phyloP scores from a whole-genome alignment of 148 eudicot genomes.

The Camellia granthamiana region DNA sequence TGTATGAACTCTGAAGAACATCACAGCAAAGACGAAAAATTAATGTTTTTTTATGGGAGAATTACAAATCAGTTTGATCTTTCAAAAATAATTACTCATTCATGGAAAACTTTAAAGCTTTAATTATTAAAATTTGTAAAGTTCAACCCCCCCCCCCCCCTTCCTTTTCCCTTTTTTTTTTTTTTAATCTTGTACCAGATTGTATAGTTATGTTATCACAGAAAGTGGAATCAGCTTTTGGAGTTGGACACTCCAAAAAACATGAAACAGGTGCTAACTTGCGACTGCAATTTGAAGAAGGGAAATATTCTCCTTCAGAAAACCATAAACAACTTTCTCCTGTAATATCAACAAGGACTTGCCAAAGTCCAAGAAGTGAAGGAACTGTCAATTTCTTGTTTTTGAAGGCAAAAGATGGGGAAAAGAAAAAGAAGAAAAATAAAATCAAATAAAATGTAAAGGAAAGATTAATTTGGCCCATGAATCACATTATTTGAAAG shows the following conservation, averaged over 20 bases:
- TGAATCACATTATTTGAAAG: too few species aligned
- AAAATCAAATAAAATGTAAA: background rate
- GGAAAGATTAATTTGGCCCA: too few species aligned
- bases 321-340: background rate
- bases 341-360: background rate
- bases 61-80: too few species aligned
- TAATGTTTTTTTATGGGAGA: background rate
- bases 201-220: background rate
- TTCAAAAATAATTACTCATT: too few species aligned
- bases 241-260: background rate
- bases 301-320: background rate
- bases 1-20: background rate
- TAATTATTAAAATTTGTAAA: too few species aligned
- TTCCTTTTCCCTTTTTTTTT: too few species aligned
- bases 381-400: background rate
- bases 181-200: background rate
- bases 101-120: too few species aligned
- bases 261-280: background rate
- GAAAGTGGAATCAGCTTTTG: background rate
- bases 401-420: background rate
- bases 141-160: too few species aligned
- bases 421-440: too few species aligned
- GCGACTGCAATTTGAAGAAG: background rate
- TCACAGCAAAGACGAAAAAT: constrained; percentile 5
- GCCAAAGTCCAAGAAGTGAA: background rate